Base-by-base conservation (phyloP, 495 filamentous ascomycete species). In the Neurospora discreta region DNA sequence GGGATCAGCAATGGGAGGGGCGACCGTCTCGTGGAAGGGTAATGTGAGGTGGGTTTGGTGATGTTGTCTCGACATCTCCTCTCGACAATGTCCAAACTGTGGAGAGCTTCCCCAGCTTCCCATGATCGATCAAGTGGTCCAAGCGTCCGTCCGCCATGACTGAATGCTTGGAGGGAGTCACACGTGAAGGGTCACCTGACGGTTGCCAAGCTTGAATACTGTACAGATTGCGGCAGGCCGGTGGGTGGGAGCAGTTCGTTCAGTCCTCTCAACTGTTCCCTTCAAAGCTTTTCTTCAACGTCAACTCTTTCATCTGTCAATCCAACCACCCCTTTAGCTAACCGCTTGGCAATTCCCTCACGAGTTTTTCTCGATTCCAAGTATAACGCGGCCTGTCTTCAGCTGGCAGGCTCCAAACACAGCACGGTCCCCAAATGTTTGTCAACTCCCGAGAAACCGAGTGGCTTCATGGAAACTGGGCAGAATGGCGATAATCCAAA, bases 1-100 rank as follows among this genome's bases (percentile, higher is more conserved):
- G 75, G 18, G 43, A 7, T 33, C 13, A 40, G 75, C 74, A 77
- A 76, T 81, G 71, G 76, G 52, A 60, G 52, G 26, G 13, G 73
- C 70, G 73, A 71, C 74, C 75, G 73, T 71, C 73, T 72, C 71
- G 74, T 72, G 74, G 78, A 76, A 73, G 75, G 74, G 71, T 72
- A 73, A 43, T 42, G 75, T 70, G 70, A n/a, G 74, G 43, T 42
- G 70, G 43, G 43, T 9, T 44, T 74, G 26, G 67, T 65, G 70
- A 58, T 71, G 44, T 71, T 58, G 20, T 20, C 44, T 23, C 18
- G 42, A 43, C 42, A 18, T 46, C n/a, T n/a, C n/a, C n/a, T n/a
- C n/a, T n/a, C 44, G n/a, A 20, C 46, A 4, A 65, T 33, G 52
- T 4, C 23, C 52, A 58, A 58, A 65, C 15, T 33, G 52, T 65